These are phyloP conservation scores for Euphorbia corollata DNA, from an alignment of 441 rosid genomes.

Conservation along the genomic window DNA sequence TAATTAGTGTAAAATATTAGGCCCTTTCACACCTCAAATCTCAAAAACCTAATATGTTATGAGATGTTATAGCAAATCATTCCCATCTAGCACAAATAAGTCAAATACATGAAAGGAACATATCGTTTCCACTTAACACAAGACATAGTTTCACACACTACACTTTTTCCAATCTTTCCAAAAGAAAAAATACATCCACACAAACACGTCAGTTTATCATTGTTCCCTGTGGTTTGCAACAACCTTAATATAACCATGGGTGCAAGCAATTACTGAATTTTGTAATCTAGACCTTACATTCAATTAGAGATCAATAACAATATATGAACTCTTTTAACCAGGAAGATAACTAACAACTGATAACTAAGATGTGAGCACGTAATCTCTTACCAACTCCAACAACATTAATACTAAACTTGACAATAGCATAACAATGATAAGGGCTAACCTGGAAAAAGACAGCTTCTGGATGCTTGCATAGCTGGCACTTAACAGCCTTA, in stretches of 20 bases:
- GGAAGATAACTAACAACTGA: not conserved
- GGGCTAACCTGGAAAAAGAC: slow-evolving; percentile 83
- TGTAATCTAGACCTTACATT: too few species aligned
- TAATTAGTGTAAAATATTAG: not conserved
- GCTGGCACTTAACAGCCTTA: slow-evolving; percentile 60
- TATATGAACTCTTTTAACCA: not conserved
- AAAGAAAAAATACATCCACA: not conserved
- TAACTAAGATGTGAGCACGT: not conserved
- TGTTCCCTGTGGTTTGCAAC: not conserved
- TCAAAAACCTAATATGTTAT: too few species aligned
- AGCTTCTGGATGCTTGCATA: slow-evolving; percentile 73
- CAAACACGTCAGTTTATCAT: not conserved
- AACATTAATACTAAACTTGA: not conserved
- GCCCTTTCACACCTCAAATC: not conserved
- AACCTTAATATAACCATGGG: not conserved
- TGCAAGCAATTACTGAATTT: not conserved
- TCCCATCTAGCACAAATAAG: too few species aligned
- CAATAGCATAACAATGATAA: not conserved
- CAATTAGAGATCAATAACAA: not conserved
- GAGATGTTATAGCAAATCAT: too few species aligned
- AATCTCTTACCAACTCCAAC: not conserved
- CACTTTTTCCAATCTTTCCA: not conserved
- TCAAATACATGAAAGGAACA: too few species aligned
- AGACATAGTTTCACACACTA: too few species aligned
- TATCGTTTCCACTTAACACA: too few species aligned